Evolutionary conservation across 805 yeast species (phyloP).

Genomic region (Huiozyma sinensis): DNA sequence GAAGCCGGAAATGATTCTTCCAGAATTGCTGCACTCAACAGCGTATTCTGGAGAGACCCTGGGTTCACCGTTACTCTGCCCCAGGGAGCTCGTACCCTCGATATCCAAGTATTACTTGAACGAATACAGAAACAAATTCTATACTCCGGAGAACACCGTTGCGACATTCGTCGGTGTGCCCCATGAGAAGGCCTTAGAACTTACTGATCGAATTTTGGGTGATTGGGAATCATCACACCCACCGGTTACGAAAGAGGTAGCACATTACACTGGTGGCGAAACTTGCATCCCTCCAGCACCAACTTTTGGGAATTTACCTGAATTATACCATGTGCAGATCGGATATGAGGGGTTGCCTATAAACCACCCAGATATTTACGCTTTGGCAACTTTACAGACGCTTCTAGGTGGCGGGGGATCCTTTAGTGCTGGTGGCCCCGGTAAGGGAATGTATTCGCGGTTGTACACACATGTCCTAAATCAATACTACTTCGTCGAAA

Average conservation of each 20-base stretch:
- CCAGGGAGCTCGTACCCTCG: conserved; percentile 49
- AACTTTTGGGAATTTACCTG: conserved; percentile 55
- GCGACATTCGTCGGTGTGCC: conserved; percentile 82
- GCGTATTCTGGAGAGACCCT: conserved; percentile 66
- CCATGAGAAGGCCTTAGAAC: conserved; percentile 53
- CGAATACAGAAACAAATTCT: conserved; percentile 54
- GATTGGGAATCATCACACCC: conserved; percentile 36
- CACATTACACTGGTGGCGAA: conserved; percentile 54
- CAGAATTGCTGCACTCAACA: conserved; percentile 79
- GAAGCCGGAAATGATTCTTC: conserved; percentile 76
- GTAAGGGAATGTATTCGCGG: conserved; percentile 96
- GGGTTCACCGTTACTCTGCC: conserved; percentile 81
- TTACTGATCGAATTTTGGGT: conserved; percentile 55
- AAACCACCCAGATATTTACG: conserved; percentile 76
- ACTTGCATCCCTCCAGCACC: conserved; percentile 44
- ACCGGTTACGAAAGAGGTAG: conserved; percentile 25
- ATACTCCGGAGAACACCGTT: conserved; percentile 71
- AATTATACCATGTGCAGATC: conserved; percentile 73
- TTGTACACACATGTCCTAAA: conserved; percentile 85
- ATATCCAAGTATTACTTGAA: conserved; percentile 44
- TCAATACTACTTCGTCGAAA: conserved; percentile 83
- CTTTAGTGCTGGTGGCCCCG: conserved; percentile 98
- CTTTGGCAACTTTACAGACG: conserved; percentile 81
- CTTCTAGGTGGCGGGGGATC: conserved; percentile 95
- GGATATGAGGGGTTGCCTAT: conserved; percentile 85